Evolutionary conservation across 768 basidiomycete species (phyloP), one percentile per base, ranked within the genome.

Genomic region (Pleurotus pulmonarius): DNA sequence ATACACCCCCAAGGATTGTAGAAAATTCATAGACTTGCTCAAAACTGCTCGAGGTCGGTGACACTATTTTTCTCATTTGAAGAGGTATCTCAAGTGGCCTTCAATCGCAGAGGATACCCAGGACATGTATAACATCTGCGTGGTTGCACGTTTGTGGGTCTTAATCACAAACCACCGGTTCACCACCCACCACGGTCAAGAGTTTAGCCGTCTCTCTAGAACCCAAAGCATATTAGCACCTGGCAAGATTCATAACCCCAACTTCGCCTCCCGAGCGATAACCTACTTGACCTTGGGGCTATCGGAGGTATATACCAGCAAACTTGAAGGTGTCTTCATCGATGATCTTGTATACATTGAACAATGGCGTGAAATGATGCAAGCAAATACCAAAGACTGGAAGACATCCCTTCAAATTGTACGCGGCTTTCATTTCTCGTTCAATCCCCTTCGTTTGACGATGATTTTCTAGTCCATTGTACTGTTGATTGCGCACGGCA

Each of bases 141-240:
- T 76, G 6, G 73, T 78, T 9, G 76, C 80, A 39, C 79, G 83
- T 22, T 60, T 83, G 16, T 81, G 79, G 72, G 70, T 72, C 24
- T 64, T 76, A 34, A 71, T 29, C 86, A 85, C 68, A 40, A 70
- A 75, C 56, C 76, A 82, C 57, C 73, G 83, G 48, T 81, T 81
- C 49, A 61, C 75, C n/a, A 85, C 77, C 1, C 80, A 82, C 57
- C 83, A 82, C 56, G 87, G 85, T 0, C 75, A 88, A 64, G 74
- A 75, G 55, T 61, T 69, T 40, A 73, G 80, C 38, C 82, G 87
- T 5, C 67, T 88, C 24, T 79, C 77, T 34, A 70, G 83, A 40
- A 73, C 81, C 52, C 78, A 81, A 55, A 65, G 75, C 8, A 81
- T 87, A 59, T 64, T 82, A 12, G 68, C 66, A 13, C 69, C 72